Evolutionary conservation across 371 early-diverging fungal genomes (phyloP).

Genomic region (Catenaria anguillulae): DNA sequence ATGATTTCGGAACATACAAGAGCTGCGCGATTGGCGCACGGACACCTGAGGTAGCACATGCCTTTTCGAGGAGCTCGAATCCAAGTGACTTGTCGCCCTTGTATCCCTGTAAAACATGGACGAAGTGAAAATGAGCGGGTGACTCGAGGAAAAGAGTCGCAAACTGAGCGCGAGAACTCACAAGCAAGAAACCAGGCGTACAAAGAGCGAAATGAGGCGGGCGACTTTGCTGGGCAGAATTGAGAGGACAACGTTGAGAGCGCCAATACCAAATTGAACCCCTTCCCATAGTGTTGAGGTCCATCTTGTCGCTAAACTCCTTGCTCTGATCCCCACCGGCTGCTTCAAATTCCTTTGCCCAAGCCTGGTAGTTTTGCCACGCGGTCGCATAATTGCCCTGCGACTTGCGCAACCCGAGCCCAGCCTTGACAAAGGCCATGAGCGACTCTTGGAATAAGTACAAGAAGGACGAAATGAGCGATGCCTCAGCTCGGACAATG

Average conservation of each 20-base stretch:
- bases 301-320: neutral
- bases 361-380: neutral
- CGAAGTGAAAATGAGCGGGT: too few relatives aligned
- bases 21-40: neutral
- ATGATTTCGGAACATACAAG: too few relatives aligned
- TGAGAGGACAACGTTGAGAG: neutral
- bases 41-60: neutral
- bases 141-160: too few relatives aligned
- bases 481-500: slow-evolving; percentile 1
- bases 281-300: neutral
- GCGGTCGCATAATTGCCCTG: neutral
- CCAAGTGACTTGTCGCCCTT: neutral
- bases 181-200: too few relatives aligned
- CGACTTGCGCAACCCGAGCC: neutral
- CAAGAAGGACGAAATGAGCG: neutral
- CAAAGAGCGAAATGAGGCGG: neutral
- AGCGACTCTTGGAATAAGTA: slow-evolving; percentile 3
- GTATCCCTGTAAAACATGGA: too few relatives aligned
- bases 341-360: too few relatives aligned
- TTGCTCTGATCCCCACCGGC: neutral
- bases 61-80: neutral
- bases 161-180: too few relatives aligned
- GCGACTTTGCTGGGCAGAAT: slow-evolving; percentile 1
- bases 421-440: neutral
- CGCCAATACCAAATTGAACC: neutral